Evolutionary conservation across 495 filamentous ascomycete species (phyloP), one percentile per base, ranked within the genome.

Genomic region (Lichenothelia convexa): DNA sequence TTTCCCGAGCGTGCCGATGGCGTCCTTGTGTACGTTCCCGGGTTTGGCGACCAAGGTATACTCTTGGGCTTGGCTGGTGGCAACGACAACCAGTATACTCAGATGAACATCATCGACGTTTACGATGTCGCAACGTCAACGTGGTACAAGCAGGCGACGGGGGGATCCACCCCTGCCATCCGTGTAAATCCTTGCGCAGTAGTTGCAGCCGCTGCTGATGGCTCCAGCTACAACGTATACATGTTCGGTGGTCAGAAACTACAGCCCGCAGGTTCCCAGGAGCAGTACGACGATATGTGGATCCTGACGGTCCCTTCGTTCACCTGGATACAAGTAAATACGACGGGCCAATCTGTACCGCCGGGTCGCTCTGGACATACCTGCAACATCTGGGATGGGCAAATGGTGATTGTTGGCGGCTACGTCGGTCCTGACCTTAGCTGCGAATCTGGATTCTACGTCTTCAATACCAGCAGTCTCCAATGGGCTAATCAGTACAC

Each of bases 61-160:
- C 50, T 83, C n/a, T 55, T 84, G 1, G 76, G 71, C 22, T 60
- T 84, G 13, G 73, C 63, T 32, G 79, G 78, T 21, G 79, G 79
- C 3, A 71, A 64, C 2, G 72, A 68, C 33, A 31, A 47, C 9
- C 31, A 34, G 15, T 18, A 65, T 58, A 71, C 72, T n/a, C 65
- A 73, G 46, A 74, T 84, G 62, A 77, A 73, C 45, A 60, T 69
- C 1, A 70, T 85, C 22, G 74, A 83, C 43, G 67, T 85, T 7
- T 84, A 78, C 51, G 78, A 85, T 43, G 77, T 85, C 45, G 74
- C 69, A 8, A 71, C 53, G n/a, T 75, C 68, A 11, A 70, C 64
- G n/a, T 84, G 79, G 79, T 83, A 79, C 38, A 78, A 78, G 45
- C 78, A 84, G 50, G 47, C 70, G 18, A 81, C 78, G 0, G 67